Conservation (phyloP, 805 yeast genomes). For the Candida ipomoeae region DNA sequence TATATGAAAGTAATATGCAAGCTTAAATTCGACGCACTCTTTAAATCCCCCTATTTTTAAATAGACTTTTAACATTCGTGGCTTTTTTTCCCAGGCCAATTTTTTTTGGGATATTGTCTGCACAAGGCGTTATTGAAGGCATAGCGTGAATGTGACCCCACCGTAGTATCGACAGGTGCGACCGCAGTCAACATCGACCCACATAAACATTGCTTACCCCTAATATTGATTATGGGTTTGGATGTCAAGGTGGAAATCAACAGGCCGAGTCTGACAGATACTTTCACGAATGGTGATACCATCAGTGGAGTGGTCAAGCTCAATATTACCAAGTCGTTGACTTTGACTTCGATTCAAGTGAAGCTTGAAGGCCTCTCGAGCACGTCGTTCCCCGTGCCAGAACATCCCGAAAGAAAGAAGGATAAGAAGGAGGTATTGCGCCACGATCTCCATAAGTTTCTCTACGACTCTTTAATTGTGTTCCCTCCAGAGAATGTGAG, state of each 20-base stretch:
- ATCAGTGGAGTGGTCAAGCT: slow-evolving; percentile 40
- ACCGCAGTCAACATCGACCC: not conserved
- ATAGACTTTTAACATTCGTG: not conserved
- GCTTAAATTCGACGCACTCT: too few relatives aligned
- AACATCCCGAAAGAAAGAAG: slow-evolving; percentile 4
- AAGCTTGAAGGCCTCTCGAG: slow-evolving; percentile 48
- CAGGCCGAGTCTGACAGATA: slow-evolving; percentile 23
- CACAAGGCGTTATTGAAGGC: not conserved
- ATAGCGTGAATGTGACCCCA: not conserved
- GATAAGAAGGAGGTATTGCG: slow-evolving; percentile 20
- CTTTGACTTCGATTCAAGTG: slow-evolving; percentile 46
- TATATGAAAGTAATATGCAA: too few relatives aligned
- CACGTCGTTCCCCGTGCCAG: slow-evolving; percentile 33
- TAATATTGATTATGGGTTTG: slow-evolving; percentile 10
- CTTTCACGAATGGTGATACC: slow-evolving; percentile 45
- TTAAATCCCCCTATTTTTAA: too few relatives aligned
- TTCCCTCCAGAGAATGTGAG: slow-evolving; percentile 52
- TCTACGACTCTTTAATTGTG: slow-evolving; percentile 47
- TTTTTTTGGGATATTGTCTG: not conserved
- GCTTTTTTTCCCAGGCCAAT: not conserved
- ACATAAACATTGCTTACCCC: not conserved
- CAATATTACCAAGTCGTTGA: slow-evolving; percentile 37
- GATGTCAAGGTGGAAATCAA: slow-evolving; percentile 33
- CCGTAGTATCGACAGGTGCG: not conserved
- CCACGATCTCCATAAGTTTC: slow-evolving; percentile 41